Evolutionary conservation across 2,329 filamentous ascomycete species (phyloP).

Genomic region (Pseudopithomyces chartarum): DNA sequence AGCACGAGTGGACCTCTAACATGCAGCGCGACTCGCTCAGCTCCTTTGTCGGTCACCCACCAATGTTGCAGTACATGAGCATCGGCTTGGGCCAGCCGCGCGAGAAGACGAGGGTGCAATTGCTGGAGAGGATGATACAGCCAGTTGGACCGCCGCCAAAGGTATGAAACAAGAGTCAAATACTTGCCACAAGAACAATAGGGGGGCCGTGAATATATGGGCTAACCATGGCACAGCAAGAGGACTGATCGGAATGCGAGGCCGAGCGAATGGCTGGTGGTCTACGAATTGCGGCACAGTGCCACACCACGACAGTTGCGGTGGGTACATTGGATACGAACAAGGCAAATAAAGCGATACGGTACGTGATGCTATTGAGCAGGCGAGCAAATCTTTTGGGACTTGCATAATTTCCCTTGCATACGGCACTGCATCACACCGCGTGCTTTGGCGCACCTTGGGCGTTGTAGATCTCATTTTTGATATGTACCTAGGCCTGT

Average conservation of each 20-base stretch:
- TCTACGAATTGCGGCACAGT: not conserved
- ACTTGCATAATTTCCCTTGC: too few relatives aligned
- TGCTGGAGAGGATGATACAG: slow-evolving; percentile 76
- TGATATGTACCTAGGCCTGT: not conserved
- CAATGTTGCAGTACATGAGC: slow-evolving; percentile 84
- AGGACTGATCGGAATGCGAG: slow-evolving; percentile 20
- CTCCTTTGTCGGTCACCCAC: slow-evolving; percentile 86
- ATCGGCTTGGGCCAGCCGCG: slow-evolving; percentile 85
- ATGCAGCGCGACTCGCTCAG: slow-evolving; percentile 92
- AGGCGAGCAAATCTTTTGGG: not conserved
- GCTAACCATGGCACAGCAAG: slow-evolving; percentile 21
- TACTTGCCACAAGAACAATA: too few relatives aligned
- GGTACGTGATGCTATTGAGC: not conserved
- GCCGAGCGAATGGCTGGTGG: not conserved
- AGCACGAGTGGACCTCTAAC: slow-evolving; percentile 97
- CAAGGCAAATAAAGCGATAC: not conserved
- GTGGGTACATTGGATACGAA: not conserved
- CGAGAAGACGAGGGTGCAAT: slow-evolving; percentile 76
- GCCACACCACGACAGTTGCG: too few relatives aligned
- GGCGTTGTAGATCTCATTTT: not conserved
- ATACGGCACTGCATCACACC: not conserved
- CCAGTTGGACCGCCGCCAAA: slow-evolving; percentile 70
- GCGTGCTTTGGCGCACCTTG: too few relatives aligned
- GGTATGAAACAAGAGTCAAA: slow-evolving; percentile 44
- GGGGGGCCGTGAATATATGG: too few relatives aligned